Evolutionary conservation across 108 stramenopile genomes (phyloP).

Genomic region (Cyclotella kingstonii): DNA sequence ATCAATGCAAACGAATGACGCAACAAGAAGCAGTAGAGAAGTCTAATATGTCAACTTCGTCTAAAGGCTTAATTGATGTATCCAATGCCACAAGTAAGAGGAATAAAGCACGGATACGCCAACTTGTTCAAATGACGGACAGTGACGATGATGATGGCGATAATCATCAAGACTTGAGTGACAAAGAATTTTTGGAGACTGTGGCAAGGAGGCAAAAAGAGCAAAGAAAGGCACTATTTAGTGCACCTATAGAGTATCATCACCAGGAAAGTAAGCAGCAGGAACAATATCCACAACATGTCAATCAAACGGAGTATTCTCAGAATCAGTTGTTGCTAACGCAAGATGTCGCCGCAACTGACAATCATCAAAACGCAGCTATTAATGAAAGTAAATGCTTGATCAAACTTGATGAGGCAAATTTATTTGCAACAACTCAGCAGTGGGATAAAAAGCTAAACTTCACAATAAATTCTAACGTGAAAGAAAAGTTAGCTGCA

Average conservation of each 20-base stretch:
- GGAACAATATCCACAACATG: not conserved
- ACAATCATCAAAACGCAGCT: no score
- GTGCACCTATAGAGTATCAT: not conserved
- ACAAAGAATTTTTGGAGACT: slow-evolving; percentile 11
- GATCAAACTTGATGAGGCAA: not conserved
- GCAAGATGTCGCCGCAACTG: no score
- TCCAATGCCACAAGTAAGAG: not conserved
- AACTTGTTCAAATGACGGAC: slow-evolving; percentile 15
- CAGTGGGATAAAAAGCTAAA: slow-evolving; percentile 29
- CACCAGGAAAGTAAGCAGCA: not conserved
- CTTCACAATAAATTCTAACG: not conserved
- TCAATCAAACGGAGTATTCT: no score
- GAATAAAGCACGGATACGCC: not conserved
- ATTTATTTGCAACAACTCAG: slow-evolving; percentile 23
- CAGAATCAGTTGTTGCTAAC: no score
- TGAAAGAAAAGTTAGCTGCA: not conserved
- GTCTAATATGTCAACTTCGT: no score
- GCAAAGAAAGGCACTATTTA: not conserved
- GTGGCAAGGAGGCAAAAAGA: slow-evolving; percentile 21
- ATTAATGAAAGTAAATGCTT: not conserved
- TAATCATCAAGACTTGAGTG: slow-evolving; percentile 12
- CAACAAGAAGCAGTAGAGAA: no score
- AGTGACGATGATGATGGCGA: slow-evolving; percentile 1
- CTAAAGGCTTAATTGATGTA: not conserved
- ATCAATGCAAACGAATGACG: no score